Evolutionary conservation across 164 flowering plant species (phyloP), one percentile per base, ranked within the genome.

Genomic region (Stephania yunnanensis): DNA sequence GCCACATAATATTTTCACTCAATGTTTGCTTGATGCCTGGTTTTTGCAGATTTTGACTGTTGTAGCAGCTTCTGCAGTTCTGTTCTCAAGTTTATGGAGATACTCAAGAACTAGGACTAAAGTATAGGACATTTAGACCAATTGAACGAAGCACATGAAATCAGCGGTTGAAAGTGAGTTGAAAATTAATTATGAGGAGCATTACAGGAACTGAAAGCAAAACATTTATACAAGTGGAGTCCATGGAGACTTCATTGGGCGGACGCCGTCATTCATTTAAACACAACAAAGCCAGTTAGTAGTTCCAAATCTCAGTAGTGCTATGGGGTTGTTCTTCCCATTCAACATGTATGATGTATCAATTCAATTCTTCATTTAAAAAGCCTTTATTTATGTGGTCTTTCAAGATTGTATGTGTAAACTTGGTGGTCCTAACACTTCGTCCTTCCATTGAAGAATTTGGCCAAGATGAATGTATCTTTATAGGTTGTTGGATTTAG

Each of bases 51-150:
- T 88, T 67, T 79, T 92, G 72, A 86, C 79, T 10, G 89, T 85
- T 17, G 53, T 89, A 58, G 92, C 91, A 50, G 88, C 89, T 46
- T 61, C 84, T 46, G 74, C 85, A 7, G 81, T 89, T 79, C 46
- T 90, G 71, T 89, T 76, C 2, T 36, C 88, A 25, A 79, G 79
- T 77, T 76, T 92, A 76, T 90, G 94, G 97, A 89, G 91, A 85
- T 84, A 85, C 75, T 86, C 89, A 13, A 79, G 91, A 66, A 81
- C 78, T 69, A 79, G 72, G 29, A 10, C 73, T 48, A 85, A 81
- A 78, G 79, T 84, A 22, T 83, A 84, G 80, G 65, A 67, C 42
- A 42, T n/a, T 48, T 42, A 44, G 6, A 55, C 69, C 63, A 67
- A 44, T 72, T 22, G 53, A 46, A 66, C 10, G 36, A 44, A 36